A percentile compares a stretch with the other conserved stretches of the same genome.
Evolutionary conservation across 306 rosid species (phyloP).

Genomic region (Abrus pulchellus): DNA sequence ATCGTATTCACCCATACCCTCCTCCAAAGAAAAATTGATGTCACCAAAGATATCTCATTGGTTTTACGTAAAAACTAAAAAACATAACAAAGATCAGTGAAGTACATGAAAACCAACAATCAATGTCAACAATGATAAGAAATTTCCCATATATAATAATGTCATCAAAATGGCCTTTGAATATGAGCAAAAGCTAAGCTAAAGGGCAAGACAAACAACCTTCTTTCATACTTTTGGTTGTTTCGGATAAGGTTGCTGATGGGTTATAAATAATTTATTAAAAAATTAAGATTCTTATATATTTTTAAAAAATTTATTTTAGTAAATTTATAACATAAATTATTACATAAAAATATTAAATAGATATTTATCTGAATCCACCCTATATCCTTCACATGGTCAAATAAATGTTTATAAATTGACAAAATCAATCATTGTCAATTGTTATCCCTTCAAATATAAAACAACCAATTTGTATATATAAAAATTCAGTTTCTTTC

Average conservation of each 20-base stretch:
- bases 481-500: constrained; percentile 9
- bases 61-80: neutral
- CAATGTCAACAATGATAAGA: neutral
- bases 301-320: too few relatives aligned
- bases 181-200: constrained; percentile 3
- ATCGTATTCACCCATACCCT: neutral
- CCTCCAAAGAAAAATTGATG: neutral
- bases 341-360: too few relatives aligned
- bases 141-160: neutral
- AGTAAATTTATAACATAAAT: too few relatives aligned
- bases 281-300: too few relatives aligned
- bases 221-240: neutral
- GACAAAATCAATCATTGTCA: neutral
- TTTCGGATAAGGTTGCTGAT: neutral
- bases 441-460: neutral
- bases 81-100: neutral
- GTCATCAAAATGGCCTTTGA: constrained; percentile 6
- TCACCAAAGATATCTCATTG: neutral
- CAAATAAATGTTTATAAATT: neutral
- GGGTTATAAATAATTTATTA: too few relatives aligned
- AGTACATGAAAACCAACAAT: neutral
- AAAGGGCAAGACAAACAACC: neutral
- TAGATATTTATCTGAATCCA: too few relatives aligned
- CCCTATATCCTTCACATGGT: neutral
- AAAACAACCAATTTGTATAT: neutral